Conservation (phyloP, 176 grass and related monocot species). For the Thalia dealbata region DNA sequence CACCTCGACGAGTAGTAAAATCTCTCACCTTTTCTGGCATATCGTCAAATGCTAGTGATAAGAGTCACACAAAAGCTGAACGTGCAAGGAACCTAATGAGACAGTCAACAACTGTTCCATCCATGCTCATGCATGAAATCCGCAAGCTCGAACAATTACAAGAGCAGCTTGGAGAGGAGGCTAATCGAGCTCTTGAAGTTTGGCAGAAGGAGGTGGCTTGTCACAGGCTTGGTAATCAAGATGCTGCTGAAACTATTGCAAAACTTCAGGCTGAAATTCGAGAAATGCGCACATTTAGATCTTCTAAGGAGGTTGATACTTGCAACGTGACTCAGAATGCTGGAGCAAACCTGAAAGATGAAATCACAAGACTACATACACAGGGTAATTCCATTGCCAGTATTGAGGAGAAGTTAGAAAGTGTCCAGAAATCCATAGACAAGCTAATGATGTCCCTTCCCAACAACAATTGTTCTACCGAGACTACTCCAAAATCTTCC, state of each 20-base stretch:
- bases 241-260: conserved; percentile 88
- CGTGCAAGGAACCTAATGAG: conserved; percentile 34
- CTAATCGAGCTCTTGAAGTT: conserved; percentile 77
- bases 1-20: conserved; percentile 38
- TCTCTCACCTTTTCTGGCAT: conserved; percentile 71
- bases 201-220: conserved; percentile 91
- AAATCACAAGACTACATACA: conserved; percentile 76
- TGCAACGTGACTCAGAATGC: conserved; percentile 21
- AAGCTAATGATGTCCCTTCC: conserved; percentile 93
- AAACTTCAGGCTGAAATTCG: conserved; percentile 83
- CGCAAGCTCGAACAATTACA: conserved; percentile 88
- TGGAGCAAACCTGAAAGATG: conserved; percentile 68
- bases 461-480: conserved; percentile 33
- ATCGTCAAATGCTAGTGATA: conserved; percentile 39
- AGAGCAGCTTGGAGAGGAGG: conserved; percentile 83
- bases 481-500: conserved; percentile 41
- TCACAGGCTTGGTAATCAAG: conserved; percentile 86
- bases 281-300: conserved; percentile 58
- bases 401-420: conserved; percentile 78
- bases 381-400: conserved; percentile 86
- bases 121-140: conserved; percentile 85
- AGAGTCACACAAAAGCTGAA: conserved; percentile 17
- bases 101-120: conserved; percentile 74
- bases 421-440: conserved; percentile 80
- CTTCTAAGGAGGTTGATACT: conserved; percentile 47